Evolutionary conservation across 2,329 filamentous ascomycete species (phyloP), one percentile per base, ranked within the genome.

Genomic region (Monosporascus sp.): DNA sequence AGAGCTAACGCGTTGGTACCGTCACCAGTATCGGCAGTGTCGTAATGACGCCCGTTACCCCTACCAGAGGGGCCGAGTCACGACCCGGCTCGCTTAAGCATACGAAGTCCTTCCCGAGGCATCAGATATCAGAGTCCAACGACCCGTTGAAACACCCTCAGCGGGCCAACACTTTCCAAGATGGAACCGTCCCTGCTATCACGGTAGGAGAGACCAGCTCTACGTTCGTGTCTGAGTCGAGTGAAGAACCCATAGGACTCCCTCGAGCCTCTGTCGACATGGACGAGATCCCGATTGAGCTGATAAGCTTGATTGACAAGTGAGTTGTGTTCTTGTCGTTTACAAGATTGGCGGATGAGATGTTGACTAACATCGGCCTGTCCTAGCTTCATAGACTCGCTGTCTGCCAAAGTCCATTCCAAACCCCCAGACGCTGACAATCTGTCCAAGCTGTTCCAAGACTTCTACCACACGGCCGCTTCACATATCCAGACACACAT

Each of bases 261-360:
- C 75, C 75, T 1, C 69, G 81, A 54, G 73, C 76, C 22, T 84
- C 88, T 3, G 81, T 89, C 58, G 86, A 89, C 53, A 86, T 94
- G 58, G 90, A 96, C 63, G 89, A 96, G 65, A 83, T 99, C 43
- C 94, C 94, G 16, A 94, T 97, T 64, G 94, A 99, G 78, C 82
- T 99, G 55, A 81, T 94, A 54, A 94, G 90, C 70, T 75, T 97
- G 67, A 91, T 88, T 20, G 93, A 97, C 71, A 89, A 89, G 90
- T 91, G 76, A 56, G 69, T 60, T 41, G 35, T 48, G 26, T 48
- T 38, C 24, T n/a, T 11, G 35, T 52, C 51, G 38, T 37, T 48
- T 51, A 48, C 54, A 60, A 24, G 9, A 7, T 47, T 41, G 37
- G 17, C n/a, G 37, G 38, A 47, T 52, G 49, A 41, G 24, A 6